Evolutionary conservation across 257 asterid genomes (phyloP), one percentile per base, ranked within the genome.

Genomic region (Solanum megistacrolobum): DNA sequence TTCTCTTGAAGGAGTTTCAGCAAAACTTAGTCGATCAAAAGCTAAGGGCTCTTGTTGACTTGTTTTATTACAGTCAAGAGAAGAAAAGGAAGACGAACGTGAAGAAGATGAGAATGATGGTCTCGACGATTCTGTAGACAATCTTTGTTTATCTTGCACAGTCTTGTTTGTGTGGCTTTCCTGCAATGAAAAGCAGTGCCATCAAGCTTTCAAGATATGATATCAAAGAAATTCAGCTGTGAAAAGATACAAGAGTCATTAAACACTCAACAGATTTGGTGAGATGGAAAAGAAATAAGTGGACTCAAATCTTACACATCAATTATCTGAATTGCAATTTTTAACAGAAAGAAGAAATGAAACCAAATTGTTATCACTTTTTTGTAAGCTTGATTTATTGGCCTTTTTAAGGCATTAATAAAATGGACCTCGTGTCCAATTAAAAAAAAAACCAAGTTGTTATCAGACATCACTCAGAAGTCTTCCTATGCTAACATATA

Each of bases 21-120:
- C 93, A 87, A 93, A 96, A 62, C 86, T 90, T 18, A 92, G 88
- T 83, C 93, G 91, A 91, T 96, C 97, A 18, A 88, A 92, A 43
- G 95, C 89, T 16, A 83, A 88, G 35, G 94, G 89, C 86, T 95
- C 98, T 83, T 92, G 88, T 79, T 93, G 98, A 83, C 93, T 55
- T 52, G 92, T 88, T 92, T 92, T 93, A 87, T 90, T 95, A 46
- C 92, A 94, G 84, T 96, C 99, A 16, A 93, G 92, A 60, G 98
- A 96, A n/a, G 98, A 96, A 92, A 95, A 95, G 2, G 99, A 95
- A 69, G 98, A 96, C 6, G 99, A 94, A 73, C 93, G 98, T 27
- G 99, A 95, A 35, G 98, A 96, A 66, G 98, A 96, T 38, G 99
- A 96, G 91, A 93, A 93, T 32, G 99, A 96, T 16, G 96, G 93